Evolutionary conservation across 331 rosid species (phyloP).

Genomic region (Quercus lobata): DNA sequence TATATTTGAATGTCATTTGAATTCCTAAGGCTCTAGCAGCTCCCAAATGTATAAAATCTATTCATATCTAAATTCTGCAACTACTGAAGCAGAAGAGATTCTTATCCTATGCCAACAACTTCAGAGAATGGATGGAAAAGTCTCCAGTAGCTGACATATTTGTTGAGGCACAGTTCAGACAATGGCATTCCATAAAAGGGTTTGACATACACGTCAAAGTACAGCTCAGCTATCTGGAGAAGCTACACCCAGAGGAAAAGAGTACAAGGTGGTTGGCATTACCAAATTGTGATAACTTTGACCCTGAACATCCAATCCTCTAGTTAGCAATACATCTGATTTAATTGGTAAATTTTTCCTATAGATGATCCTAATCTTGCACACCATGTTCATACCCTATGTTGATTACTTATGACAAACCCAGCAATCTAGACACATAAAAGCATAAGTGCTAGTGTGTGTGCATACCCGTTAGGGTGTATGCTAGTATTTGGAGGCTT

Average conservation of each 20-base stretch:
- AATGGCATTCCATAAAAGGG: neutral
- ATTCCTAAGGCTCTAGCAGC: neutral
- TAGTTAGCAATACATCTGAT: neutral
- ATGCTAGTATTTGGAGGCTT: no score
- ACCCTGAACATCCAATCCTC: neutral
- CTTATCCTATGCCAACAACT: neutral
- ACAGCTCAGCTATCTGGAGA: neutral
- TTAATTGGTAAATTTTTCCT: neutral
- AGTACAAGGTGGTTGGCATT: neutral
- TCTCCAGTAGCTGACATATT: neutral
- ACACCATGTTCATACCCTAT: neutral
- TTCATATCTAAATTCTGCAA: neutral
- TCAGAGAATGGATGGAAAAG: neutral
- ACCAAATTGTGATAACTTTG: neutral
- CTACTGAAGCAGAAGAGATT: neutral
- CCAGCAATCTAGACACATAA: neutral
- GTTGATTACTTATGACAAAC: neutral
- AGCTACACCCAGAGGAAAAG: neutral
- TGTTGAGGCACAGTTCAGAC: neutral
- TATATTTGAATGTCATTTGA: neutral
- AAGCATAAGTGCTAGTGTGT: neutral
- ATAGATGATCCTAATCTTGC: neutral
- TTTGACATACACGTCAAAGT: neutral
- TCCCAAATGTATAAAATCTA: neutral
- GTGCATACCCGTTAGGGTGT: no score